Evolutionary conservation across 345 rosid species (phyloP), one percentile per base, ranked within the genome.

Genomic region (Populus simonii): DNA sequence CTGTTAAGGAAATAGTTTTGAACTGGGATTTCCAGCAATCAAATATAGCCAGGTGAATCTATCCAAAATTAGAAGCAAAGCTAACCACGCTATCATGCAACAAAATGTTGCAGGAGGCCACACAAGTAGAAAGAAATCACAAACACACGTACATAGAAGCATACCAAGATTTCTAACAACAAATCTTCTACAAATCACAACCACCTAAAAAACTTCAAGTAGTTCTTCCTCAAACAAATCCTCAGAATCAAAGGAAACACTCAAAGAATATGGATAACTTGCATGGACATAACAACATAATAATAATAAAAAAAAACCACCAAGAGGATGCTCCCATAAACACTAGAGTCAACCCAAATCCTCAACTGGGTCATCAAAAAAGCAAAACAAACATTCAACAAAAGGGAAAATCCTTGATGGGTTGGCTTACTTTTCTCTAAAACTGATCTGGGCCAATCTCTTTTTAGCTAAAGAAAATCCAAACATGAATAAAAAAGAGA

Each of bases 391-490:
- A 63, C 13, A 47, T 62, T 22, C 18, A 49, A 78, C 62, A 33
- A 57, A 77, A 72, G 23, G 15, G 18, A 80, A 77, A 82, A 83
- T 51, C 76, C 74, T 75, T 79, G 39, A 71, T 78, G 74, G 80
- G 85, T 71, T 39, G 53, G 73, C 89, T 83, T 83, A 88, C 87
- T 82, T 80, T 87, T 78, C 77, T 80, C 78, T 29, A 63, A 74
- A 87, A 82, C 77, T 82, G 89, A 89, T 85, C 78, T 86, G 88
- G 91, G 86, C 79, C 55, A 83, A 55, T 74, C 78, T 45, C 68
- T 62, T 72, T 72, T 73, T 43, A 66, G 81, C 72, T 66, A 62
- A 72, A 81, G 3, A 11, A 65, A 81, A 47, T 3, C 47, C 76
- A 74, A 68, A 74, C 73, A 73, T 23, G 13, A 13, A 41, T 10